A percentile compares a stretch with the other conserved stretches of the same genome.
Conservation (phyloP, 768 basidiomycete genomes). For the Cystobasidiopsis lactophilus region DNA sequence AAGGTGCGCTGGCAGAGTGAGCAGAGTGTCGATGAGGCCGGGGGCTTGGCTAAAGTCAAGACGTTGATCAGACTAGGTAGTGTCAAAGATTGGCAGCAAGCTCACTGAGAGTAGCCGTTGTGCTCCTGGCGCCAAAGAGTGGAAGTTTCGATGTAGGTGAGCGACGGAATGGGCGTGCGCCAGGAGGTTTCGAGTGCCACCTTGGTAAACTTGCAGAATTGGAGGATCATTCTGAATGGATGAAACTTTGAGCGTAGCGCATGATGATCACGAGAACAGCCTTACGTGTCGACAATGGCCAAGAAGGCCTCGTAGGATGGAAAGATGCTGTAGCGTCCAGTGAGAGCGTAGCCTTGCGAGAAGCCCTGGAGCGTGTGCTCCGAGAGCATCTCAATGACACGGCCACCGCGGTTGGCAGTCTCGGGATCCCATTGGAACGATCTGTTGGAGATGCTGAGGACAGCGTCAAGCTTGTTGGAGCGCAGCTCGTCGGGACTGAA, state of each 20-base stretch:
- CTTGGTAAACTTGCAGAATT: slow-evolving; percentile 65
- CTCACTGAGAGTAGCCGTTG: slow-evolving; percentile 72
- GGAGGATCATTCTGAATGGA: slow-evolving; percentile 11
- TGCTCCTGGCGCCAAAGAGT: slow-evolving; percentile 45
- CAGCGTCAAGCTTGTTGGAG: slow-evolving; percentile 69
- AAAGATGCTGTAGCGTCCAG: slow-evolving; percentile 52
- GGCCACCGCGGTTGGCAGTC: slow-evolving; percentile 41
- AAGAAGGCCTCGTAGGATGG: slow-evolving; percentile 81
- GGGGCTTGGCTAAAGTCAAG: slow-evolving; percentile 35
- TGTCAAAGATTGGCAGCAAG: slow-evolving; percentile 14
- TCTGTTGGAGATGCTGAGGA: slow-evolving; percentile 36
- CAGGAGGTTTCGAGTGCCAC: slow-evolving; percentile 41
- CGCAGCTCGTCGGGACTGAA: slow-evolving; percentile 77
- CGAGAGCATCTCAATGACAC: slow-evolving; percentile 68
- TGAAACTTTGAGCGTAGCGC: not conserved
- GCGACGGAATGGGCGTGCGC: slow-evolving; percentile 45
- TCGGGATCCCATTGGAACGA: slow-evolving; percentile 68
- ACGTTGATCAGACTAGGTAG: not conserved
- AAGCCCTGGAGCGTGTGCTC: slow-evolving; percentile 77
- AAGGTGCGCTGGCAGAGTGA: slow-evolving; percentile 43
- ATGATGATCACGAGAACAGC: not conserved
- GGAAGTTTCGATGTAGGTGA: slow-evolving; percentile 73
- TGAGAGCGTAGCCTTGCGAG: slow-evolving; percentile 80
- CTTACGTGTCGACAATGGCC: slow-evolving; percentile 51
- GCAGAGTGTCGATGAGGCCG: slow-evolving; percentile 58